Conservation (phyloP, 768 basidiomycete genomes). For the Calocybe cyanea region DNA sequence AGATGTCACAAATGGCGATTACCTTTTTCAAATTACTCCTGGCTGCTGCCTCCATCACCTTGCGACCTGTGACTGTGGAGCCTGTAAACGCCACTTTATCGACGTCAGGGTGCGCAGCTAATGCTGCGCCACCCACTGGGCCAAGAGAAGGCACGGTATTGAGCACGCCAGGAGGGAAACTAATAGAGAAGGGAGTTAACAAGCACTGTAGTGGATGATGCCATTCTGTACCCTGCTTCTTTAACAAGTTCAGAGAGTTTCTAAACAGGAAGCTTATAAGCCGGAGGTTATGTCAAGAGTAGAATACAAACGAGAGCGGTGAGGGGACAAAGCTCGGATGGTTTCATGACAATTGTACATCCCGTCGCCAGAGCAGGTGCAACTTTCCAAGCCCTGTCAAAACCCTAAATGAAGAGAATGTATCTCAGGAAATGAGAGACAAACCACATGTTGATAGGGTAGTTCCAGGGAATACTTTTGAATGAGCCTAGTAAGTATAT, state of each 20-base stretch:
- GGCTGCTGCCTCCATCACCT: slow-evolving; percentile 89
- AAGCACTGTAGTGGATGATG: neutral
- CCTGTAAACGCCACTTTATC: slow-evolving; percentile 98
- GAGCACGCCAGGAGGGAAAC: slow-evolving; percentile 88
- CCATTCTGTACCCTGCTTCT: slow-evolving; percentile 68
- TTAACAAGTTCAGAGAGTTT: slow-evolving; percentile 79
- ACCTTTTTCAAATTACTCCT: slow-evolving; percentile 94
- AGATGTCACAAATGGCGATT: neutral
- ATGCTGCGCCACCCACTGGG: slow-evolving; percentile 76
- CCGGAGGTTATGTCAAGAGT: too few relatives aligned
- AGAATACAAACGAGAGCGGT: slow-evolving; percentile 64
- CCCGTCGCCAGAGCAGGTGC: slow-evolving; percentile 90
- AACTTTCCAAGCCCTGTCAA: slow-evolving; percentile 79
- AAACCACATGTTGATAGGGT: slow-evolving; percentile 84
- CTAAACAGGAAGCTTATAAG: slow-evolving; percentile 27
- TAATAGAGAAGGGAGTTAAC: slow-evolving; percentile 21
- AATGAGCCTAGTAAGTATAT: neutral
- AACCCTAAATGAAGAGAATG: slow-evolving; percentile 1
- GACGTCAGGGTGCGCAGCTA: slow-evolving; percentile 78
- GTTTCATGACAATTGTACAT: slow-evolving; percentile 94
- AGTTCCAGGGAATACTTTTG: slow-evolving; percentile 87
- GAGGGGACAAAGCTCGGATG: slow-evolving; percentile 82
- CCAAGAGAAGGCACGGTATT: slow-evolving; percentile 88
- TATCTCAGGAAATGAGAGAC: slow-evolving; percentile 10
- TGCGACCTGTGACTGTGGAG: slow-evolving; percentile 83